These are phyloP conservation scores for Rhodotorula sphaerocarpa DNA, from an alignment of 768 basidiomycete genomes.

Conservation along the genomic window DNA sequence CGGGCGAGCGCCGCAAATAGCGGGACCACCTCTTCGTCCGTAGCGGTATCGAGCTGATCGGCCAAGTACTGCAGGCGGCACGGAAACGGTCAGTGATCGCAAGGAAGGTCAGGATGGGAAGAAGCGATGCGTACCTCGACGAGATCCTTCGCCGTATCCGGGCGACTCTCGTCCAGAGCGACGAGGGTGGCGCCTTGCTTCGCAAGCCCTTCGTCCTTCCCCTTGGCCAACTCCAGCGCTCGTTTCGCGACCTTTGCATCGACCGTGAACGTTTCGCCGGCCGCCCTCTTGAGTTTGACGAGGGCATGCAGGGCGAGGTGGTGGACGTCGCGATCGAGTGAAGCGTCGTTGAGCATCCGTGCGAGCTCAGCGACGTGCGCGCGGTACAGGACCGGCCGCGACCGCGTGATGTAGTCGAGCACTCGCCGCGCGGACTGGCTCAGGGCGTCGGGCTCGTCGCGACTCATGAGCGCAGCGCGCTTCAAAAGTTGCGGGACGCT, in stretches of 20 bases:
- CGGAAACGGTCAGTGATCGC: too few species aligned
- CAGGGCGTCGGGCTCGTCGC: background rate
- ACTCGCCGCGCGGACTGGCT: constrained; percentile 42
- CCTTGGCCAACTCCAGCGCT: constrained; percentile 3
- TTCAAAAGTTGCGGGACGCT: constrained; percentile 73
- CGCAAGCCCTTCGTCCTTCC: constrained; percentile 7
- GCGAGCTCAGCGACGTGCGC: constrained; percentile 66
- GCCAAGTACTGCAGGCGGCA: constrained; percentile 53
- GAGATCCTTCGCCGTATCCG: constrained; percentile 20
- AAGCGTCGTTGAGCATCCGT: constrained; percentile 63
- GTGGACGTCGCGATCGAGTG: constrained; percentile 47
- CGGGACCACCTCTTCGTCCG: constrained; percentile 55
- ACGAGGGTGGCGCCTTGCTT: constrained; percentile 39
- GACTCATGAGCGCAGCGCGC: constrained; percentile 40
- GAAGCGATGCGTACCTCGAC: constrained; percentile 24
- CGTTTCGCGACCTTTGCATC: constrained; percentile 22
- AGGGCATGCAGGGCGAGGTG: constrained; percentile 53
- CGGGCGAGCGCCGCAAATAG: constrained; percentile 66
- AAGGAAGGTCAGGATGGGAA: background rate
- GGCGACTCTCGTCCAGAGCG: constrained; percentile 16
- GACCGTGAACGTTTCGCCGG: background rate
- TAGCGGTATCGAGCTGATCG: constrained; percentile 49
- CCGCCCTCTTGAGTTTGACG: constrained; percentile 10
- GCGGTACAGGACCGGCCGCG: constrained; percentile 63
- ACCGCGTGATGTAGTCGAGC: constrained; percentile 58